These are phyloP conservation scores for Trapa bicornis DNA, from an alignment of 345 rosid species.

Conservation along the genomic window DNA sequence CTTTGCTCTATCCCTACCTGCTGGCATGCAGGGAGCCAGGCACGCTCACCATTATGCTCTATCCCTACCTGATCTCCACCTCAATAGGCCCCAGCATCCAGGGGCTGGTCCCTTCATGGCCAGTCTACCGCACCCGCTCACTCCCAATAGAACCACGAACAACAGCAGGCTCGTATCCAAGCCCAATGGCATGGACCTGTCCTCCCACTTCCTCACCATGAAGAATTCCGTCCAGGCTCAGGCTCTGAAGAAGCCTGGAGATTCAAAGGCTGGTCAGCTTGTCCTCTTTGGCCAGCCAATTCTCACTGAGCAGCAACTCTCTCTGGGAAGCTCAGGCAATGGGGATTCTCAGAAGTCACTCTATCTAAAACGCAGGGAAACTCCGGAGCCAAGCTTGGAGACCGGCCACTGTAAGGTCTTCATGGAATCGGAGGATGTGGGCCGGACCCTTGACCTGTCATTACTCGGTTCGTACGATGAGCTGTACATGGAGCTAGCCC, in stretches of 20 bases:
- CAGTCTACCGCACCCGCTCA: conserved; percentile 21
- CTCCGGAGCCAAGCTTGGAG: conserved; percentile 21
- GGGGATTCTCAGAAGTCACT: conserved; percentile 21
- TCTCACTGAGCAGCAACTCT: conserved; percentile 33
- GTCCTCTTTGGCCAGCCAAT: conserved; percentile 56
- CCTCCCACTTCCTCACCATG: conserved; percentile 44
- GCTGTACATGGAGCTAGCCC: conserved; percentile 27
- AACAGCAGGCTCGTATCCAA: conserved; percentile 19
- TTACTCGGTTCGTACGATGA: conserved; percentile 34
- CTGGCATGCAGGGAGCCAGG: conserved; percentile 99
- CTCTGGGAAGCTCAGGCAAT: conserved; percentile 28
- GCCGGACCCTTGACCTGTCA: conserved; percentile 42
- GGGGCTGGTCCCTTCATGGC: conserved; percentile 22
- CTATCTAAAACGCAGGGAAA: conserved; percentile 21
- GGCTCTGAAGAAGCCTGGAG: conserved; percentile 21
- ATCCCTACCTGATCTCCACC: conserved; percentile 16
- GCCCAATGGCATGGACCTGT: conserved; percentile 22
- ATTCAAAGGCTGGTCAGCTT: conserved; percentile 31
- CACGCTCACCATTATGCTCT: conserved; percentile 42
- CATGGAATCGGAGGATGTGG: conserved; percentile 47
- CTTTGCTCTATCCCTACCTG: conserved; percentile 42
- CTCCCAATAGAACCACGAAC: conserved; percentile 18
- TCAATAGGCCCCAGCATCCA: conserved; percentile 30
- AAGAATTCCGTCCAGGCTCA: conserved; percentile 20
- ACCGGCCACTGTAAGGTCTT: conserved; percentile 46